Percentiles rank a stretch among this genome's conserved stretches.
Conservation (phyloP, 225 moss, liverwort and hornwort species). For the Neckera pumila region DNA sequence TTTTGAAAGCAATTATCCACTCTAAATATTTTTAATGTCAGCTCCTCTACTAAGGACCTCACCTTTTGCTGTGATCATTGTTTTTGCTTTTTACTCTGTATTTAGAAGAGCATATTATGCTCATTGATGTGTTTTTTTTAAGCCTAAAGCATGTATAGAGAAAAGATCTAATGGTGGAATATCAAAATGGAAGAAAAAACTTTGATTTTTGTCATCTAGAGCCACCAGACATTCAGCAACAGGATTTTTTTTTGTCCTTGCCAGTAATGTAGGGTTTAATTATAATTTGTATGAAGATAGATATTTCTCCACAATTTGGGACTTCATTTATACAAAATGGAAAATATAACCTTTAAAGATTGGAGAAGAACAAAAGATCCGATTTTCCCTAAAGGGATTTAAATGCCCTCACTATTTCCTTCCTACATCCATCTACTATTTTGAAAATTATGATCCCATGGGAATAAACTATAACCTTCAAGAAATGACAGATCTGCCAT, state of each 20-base stretch:
- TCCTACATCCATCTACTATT: neutral
- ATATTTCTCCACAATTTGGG: neutral
- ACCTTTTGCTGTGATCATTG: rapidly evolving
- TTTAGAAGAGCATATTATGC: neutral
- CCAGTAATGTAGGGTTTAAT: rapidly evolving
- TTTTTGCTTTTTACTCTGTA: neutral
- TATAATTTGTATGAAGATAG: neutral
- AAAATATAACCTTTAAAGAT: too few species aligned
- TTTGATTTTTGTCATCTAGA: too few species aligned
- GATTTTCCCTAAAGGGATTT: rapidly evolving
- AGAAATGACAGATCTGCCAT: rapidly evolving
- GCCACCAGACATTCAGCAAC: neutral
- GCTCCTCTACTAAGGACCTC: rapidly evolving
- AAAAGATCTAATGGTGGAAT: neutral
- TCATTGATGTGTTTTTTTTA: too few species aligned
- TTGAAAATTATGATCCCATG: neutral
- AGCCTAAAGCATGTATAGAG: too few species aligned
- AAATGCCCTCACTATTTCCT: neutral
- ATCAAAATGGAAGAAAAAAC: neutral
- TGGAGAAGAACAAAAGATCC: neutral
- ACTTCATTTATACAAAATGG: too few species aligned
- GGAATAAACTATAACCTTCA: neutral
- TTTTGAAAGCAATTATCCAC: neutral
- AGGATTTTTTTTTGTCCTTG: neutral
- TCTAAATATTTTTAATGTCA: neutral